Conservation (phyloP, 2,329 filamentous ascomycete species). For the Diaporthe eres region DNA sequence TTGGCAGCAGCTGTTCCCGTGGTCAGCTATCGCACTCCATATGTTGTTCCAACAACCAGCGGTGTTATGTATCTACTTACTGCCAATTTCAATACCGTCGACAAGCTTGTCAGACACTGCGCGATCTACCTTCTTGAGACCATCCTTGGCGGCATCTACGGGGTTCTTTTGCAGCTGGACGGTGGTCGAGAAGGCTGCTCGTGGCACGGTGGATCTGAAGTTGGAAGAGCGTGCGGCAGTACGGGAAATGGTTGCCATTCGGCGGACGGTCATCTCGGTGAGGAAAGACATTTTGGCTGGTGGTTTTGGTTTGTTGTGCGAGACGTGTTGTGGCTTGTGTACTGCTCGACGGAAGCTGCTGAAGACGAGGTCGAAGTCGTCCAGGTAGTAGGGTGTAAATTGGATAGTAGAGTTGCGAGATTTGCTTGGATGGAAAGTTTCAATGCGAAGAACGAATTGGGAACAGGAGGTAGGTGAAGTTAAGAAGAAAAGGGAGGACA, state of each 20-base stretch:
- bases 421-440: not conserved
- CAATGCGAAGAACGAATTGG: not conserved
- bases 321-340: not conserved
- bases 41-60: not conserved
- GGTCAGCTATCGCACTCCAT: constrained; percentile 31
- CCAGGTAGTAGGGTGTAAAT: not conserved
- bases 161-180: constrained; percentile 61
- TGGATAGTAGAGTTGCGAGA: not conserved
- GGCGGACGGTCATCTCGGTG: constrained; percentile 61
- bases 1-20: constrained; percentile 54
- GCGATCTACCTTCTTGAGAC: constrained; percentile 71
- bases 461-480: not conserved
- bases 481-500: constrained; percentile 20
- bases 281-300: constrained; percentile 66
- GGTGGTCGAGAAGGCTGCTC: constrained; percentile 65
- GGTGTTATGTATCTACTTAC: constrained; percentile 56
- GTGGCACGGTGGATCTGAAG: constrained; percentile 49
- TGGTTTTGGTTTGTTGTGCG: constrained; percentile 30
- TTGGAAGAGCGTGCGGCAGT: constrained; percentile 54
- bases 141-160: constrained; percentile 71
- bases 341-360: constrained; percentile 30
- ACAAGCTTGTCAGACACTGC: constrained; percentile 73
- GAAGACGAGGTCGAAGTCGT: not conserved
- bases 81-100: constrained; percentile 70
- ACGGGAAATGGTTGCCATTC: constrained; percentile 56